A percentile compares a stretch with the other conserved stretches of the same genome.
These are phyloP conservation scores for Dendrocalamus latiflorus DNA, from an alignment of 202 grass and related monocot species.

Conservation along the genomic window DNA sequence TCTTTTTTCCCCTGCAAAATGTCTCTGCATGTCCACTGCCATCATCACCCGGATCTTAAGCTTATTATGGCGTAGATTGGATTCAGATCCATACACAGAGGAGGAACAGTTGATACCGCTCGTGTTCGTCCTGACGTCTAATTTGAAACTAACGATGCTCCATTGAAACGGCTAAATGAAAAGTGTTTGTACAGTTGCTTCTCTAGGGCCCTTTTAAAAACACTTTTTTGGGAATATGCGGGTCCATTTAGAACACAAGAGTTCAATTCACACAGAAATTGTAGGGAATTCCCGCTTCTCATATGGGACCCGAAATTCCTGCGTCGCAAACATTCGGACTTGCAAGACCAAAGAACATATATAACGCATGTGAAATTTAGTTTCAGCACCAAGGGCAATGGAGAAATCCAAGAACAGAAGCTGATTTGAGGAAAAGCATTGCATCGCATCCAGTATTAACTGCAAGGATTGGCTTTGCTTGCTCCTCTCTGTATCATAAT, in stretches of 20 bases:
- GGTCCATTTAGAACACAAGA: no score
- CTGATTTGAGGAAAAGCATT: neutral
- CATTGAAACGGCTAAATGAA: neutral
- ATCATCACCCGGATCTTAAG: neutral
- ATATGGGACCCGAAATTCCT: no score
- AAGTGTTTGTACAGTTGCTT: neutral
- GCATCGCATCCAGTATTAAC: neutral
- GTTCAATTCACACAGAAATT: neutral
- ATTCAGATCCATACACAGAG: neutral
- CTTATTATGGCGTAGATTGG: neutral
- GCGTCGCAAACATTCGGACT: neutral
- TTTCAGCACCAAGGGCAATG: slow-evolving; percentile 36
- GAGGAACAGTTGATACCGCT: neutral
- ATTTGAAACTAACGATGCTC: neutral
- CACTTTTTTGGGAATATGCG: no score
- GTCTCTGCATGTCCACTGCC: neutral
- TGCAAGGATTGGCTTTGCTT: neutral
- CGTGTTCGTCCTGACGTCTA: neutral
- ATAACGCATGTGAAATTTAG: neutral
- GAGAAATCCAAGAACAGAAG: slow-evolving; percentile 39
- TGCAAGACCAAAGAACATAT: neutral
- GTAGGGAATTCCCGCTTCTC: neutral
- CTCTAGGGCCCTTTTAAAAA: neutral
- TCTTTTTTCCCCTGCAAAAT: neutral
- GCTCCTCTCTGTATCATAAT: slow-evolving; percentile 26